phyloP scores from a whole-genome alignment of 805 yeast species.

The Yamadazyma takamatsuzukensis region DNA sequence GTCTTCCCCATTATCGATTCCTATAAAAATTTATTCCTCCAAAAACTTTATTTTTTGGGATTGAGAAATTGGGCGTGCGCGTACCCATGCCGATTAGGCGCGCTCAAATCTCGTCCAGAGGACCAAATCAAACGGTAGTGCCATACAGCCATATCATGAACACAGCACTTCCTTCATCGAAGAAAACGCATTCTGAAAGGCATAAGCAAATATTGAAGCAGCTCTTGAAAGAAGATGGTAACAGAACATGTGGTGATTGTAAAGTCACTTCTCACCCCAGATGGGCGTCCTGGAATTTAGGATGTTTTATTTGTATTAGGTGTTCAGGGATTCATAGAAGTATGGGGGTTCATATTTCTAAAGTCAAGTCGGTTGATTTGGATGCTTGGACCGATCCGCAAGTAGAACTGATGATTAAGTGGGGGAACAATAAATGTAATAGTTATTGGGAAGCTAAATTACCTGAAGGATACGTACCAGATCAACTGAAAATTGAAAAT shows the following conservation, averaged over 20 bases:
- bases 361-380: conserved; percentile 89
- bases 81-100: too few relatives aligned
- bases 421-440: conserved; percentile 86
- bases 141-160: conserved; percentile 3
- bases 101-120: too few relatives aligned
- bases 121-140: too few relatives aligned
- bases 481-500: conserved; percentile 78
- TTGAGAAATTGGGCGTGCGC: too few relatives aligned
- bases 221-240: conserved; percentile 71
- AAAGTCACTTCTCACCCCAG: conserved; percentile 86
- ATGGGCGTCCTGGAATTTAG: conserved; percentile 97
- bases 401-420: conserved; percentile 69
- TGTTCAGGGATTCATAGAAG: conserved; percentile 96
- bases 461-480: conserved; percentile 70
- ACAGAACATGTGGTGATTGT: conserved; percentile 87
- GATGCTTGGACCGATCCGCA: conserved; percentile 98
- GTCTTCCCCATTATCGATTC: too few relatives aligned
- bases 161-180: conserved; percentile 40
- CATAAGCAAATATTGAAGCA: conserved; percentile 72
- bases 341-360: conserved; percentile 92
- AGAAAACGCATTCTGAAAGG: conserved; percentile 45
- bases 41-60: too few relatives aligned
- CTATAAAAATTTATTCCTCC: too few relatives aligned
- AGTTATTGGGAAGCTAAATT: conserved; percentile 78
- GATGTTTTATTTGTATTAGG: conserved; percentile 87